Evolutionary conservation across 2,329 filamentous ascomycete genomes (phyloP).

Genomic region (Diaporthe vaccinii): DNA sequence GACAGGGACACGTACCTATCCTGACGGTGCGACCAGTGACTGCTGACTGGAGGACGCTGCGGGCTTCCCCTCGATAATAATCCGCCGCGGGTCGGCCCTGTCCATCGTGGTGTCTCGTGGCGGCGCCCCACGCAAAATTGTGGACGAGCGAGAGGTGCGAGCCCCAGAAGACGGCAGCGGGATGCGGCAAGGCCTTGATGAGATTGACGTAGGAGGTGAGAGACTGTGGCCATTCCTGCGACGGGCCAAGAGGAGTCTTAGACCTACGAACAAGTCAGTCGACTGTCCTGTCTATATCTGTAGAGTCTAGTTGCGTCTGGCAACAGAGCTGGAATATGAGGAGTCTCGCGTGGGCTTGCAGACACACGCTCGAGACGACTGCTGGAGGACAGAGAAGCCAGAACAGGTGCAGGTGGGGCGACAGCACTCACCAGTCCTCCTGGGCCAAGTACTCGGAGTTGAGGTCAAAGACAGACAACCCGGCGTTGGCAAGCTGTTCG

Average conservation of each 20-base stretch:
- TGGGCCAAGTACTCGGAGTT: constrained; percentile 22
- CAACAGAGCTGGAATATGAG: not conserved
- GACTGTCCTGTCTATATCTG: not conserved
- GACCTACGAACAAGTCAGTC: constrained; percentile 2
- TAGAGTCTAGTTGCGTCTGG: too few species aligned
- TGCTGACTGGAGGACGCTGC: constrained; percentile 26
- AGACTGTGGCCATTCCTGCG: not conserved
- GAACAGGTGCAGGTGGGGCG: not conserved
- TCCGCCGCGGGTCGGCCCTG: constrained; percentile 2
- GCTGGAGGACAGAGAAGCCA: not conserved
- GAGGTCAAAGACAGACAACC: constrained; percentile 33
- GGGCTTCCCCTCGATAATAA: constrained; percentile 6
- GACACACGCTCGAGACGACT: not conserved
- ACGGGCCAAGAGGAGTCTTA: not conserved
- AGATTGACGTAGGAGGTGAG: constrained; percentile 18
- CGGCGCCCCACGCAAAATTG: constrained; percentile 23
- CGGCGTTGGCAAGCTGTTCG: constrained; percentile 32
- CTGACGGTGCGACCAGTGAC: constrained; percentile 29
- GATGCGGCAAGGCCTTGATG: constrained; percentile 26
- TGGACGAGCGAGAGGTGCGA: constrained; percentile 12
- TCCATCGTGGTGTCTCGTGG: not conserved
- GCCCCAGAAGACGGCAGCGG: constrained; percentile 33
- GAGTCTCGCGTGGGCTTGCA: not conserved
- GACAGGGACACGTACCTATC: constrained; percentile 10
- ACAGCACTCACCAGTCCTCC: constrained; percentile 22